A percentile compares a stretch with the other conserved stretches of the same genome.
Evolutionary conservation across 768 basidiomycete species (phyloP).

Genomic region (Termitomyces titanicus): DNA sequence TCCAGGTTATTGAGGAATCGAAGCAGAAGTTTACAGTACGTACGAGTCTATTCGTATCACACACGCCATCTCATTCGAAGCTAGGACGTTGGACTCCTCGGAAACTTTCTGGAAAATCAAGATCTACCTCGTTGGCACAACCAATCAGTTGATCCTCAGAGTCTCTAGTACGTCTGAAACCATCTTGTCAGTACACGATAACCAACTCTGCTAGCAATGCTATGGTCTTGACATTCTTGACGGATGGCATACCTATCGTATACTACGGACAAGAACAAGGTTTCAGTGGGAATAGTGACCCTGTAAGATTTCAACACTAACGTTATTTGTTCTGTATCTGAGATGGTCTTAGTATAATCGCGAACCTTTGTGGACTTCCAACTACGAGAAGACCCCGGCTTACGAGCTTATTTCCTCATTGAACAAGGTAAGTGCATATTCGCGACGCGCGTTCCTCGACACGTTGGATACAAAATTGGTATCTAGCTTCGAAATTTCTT

Average conservation of each 20-base stretch:
- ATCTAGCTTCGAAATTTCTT: constrained; percentile 62
- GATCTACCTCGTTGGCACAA: constrained; percentile 75
- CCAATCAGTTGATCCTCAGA: constrained; percentile 67
- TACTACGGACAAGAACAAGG: constrained; percentile 82
- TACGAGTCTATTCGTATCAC: constrained; percentile 8
- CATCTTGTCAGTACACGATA: not conserved
- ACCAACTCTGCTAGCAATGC: constrained; percentile 49
- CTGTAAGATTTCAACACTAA: constrained; percentile 37
- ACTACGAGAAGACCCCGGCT: constrained; percentile 53
- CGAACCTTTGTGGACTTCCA: constrained; percentile 71
- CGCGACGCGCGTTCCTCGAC: not conserved
- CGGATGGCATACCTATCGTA: constrained; percentile 79
- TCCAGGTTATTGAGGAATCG: constrained; percentile 47
- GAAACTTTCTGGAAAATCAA: constrained; percentile 81
- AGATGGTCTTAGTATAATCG: constrained; percentile 53
- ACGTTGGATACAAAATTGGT: not conserved
- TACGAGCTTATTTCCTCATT: constrained; percentile 58
- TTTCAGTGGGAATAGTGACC: constrained; percentile 61
- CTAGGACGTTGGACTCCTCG: constrained; percentile 46
- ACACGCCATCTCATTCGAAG: not conserved
- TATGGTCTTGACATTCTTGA: constrained; percentile 72
- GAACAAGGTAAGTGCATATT: constrained; percentile 42
- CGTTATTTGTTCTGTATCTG: not conserved
- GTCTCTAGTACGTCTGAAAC: constrained; percentile 47
- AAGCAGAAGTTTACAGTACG: constrained; percentile 47